Base-by-base conservation (phyloP, 495 filamentous ascomycete genomes). In the Penicillium lividum region DNA sequence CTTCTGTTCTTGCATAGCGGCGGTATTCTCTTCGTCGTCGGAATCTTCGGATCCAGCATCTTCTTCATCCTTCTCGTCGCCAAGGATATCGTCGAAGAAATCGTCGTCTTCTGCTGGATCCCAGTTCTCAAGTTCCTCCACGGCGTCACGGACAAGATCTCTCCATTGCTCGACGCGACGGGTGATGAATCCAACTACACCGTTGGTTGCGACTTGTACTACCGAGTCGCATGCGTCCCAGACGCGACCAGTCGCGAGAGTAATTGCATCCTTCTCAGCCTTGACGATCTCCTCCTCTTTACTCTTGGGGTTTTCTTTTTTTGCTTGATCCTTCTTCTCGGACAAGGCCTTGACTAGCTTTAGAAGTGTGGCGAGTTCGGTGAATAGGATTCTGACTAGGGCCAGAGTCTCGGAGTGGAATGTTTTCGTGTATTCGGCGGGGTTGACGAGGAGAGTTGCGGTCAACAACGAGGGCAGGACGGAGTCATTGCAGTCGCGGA, bases 121-220 rank as follows among this genome's bases (percentile, higher is more conserved):
- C 88, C 92, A 97, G 63, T 91, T 89, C 58, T 90, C 89, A 59
- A 97, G 72, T 72, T 97, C 92, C 61, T 86, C 81, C 29, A 94
- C 78, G 0, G 91, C 88, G 75, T 97, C 92, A 58, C 88, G 80
- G 13, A 97, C 70, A 10, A 90, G 80, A 60, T 88, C 88, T 51
- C 84, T 76, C 62, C 85, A 89, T 57, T 87, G 77, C 63, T 88
- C 84, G 15, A 82, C 84, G 60, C 85, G 87, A 48, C 77, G 69
- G 11, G 83, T 69, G 18, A 90, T 67, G 38, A 88, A 76, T 0
- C 84, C 86, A 0, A 81, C 79, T 36, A 93, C 77, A 0, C 90
- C 92, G 13, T 85, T 73, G n/a, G 70, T 74, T 13, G 83, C 78
- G 28, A 93, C 72, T 11, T 79, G 75, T 6, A 86, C 72, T 11